A percentile compares a stretch with the other conserved stretches of the same genome.
Evolutionary conservation across 1,139 yeast genomes (phyloP).

Genomic region (Schwanniomyces etchellsii): DNA sequence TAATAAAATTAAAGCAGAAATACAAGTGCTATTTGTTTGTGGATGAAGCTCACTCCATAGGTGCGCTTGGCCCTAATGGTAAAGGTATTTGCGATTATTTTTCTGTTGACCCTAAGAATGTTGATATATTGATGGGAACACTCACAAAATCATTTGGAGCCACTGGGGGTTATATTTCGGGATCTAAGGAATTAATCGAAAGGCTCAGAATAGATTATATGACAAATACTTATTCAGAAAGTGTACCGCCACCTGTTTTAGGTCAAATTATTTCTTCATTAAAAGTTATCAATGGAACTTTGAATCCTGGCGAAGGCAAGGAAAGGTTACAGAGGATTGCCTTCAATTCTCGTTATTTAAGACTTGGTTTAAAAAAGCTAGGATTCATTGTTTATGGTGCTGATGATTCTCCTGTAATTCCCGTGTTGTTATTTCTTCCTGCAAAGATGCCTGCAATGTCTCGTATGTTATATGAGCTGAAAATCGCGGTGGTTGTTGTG

Average conservation of each 20-base stretch:
- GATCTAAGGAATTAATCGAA: conserved; percentile 61
- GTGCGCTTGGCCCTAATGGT: conserved; percentile 93
- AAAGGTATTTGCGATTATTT: conserved; percentile 95
- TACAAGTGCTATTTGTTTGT: conserved; percentile 87
- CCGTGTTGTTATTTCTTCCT: conserved; percentile 81
- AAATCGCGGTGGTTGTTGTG: conserved; percentile 91
- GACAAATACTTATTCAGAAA: conserved; percentile 74
- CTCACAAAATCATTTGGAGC: conserved; percentile 97
- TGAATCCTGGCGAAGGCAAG: conserved; percentile 89
- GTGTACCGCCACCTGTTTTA: conserved; percentile 85
- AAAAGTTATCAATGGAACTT: conserved; percentile 69
- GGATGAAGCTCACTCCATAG: conserved; percentile 98
- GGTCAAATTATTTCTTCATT: conserved; percentile 83
- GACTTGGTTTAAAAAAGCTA: conserved; percentile 82
- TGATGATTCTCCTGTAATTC: conserved; percentile 95
- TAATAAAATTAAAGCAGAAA: conserved; percentile 71
- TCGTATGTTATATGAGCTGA: conserved; percentile 68
- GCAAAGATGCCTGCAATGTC: conserved; percentile 93
- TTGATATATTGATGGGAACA: conserved; percentile 95
- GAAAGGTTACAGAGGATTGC: conserved; percentile 91
- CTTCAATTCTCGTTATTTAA: conserved; percentile 86
- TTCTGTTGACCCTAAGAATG: conserved; percentile 64
- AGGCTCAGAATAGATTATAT: conserved; percentile 68
- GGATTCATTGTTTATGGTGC: conserved; percentile 95
- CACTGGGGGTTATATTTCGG: conserved; percentile 95